Conservation (phyloP, 495 filamentous ascomycete genomes). For the Lindgomyces ingoldianus region DNA sequence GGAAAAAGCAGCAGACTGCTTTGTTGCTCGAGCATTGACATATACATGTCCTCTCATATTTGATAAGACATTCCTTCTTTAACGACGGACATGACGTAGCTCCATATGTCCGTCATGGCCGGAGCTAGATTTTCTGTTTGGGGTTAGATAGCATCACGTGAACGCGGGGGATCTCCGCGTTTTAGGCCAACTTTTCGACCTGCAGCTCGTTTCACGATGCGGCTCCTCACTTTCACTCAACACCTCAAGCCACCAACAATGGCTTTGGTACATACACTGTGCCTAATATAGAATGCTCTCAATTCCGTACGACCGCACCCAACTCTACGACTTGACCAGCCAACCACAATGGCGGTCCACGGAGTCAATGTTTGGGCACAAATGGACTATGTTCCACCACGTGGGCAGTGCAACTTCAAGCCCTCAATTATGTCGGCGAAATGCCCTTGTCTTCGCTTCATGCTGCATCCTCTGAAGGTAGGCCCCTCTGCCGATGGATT, state of each 20-base stretch:
- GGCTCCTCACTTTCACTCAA: background rate
- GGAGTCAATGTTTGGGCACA: constrained; percentile 40
- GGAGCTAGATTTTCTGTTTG: too few relatives aligned
- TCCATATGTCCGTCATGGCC: too few relatives aligned
- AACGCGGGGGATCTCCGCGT: background rate
- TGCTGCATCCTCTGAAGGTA: constrained; percentile 59
- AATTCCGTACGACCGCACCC: background rate
- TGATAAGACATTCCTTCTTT: too few relatives aligned
- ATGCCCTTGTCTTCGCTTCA: constrained; percentile 59
- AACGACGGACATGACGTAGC: too few relatives aligned
- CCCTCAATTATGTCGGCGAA: constrained; percentile 47
- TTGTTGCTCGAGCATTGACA: too few relatives aligned
- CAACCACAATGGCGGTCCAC: constrained; percentile 6
- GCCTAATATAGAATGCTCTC: too few relatives aligned
- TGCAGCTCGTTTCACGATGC: background rate
- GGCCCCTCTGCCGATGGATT: background rate
- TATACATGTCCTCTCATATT: too few relatives aligned
- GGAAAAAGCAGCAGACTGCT: too few relatives aligned
- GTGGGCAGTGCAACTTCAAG: constrained; percentile 50
- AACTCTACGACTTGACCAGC: background rate
- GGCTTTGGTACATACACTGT: too few relatives aligned
- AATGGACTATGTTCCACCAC: constrained; percentile 48
- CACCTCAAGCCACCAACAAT: too few relatives aligned
- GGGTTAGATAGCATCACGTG: background rate
- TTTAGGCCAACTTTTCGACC: background rate